Base-by-base conservation (phyloP, 768 basidiomycete species). In the Strobilomyces echinocephalus region DNA sequence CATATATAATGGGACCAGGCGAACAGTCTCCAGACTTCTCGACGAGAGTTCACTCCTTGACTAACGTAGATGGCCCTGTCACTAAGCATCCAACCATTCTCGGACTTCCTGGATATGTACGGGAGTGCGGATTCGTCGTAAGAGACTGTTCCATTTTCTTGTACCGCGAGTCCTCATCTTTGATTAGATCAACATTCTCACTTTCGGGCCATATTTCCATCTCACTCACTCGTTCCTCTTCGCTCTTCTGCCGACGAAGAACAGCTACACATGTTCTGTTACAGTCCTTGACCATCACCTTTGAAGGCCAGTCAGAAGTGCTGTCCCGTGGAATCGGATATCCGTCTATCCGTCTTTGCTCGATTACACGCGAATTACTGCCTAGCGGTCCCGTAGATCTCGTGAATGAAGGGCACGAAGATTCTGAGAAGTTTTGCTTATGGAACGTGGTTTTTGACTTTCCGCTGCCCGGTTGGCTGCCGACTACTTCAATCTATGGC, bases 381-480 rank as follows among this genome's bases (percentile, higher is more conserved):
- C 56, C 50, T 16, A 61, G 66, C n/a, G 75, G 75, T 11, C 75
- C 81, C 11, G 56, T 88, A 26, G 82, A 86, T 57, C 72, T 91
- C 53, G 78, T 72, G 50, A 84, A 86, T 66, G 83, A 84, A 56
- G 84, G 79, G 15, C 75, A 78, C 43, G 84, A 88, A 62, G 79
- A 84, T 36, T 69, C 72, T 21, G 74, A 70, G 46, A 71, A 73
- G 52, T 79, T 80, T 48, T 84, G 79, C 60, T 69, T 69, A 33
- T 91, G 91, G 85, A 83, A 87, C 59, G 74, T 92, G 51, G 74
- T 84, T 16, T 95, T 95, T 67, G 85, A 92, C 67, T 71, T 97
- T 4, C 78, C 81, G 15, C 72, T 95, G n/a, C 92, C 93, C 5
- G 94, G 92, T 16, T 95, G 94, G 94, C 76, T 97, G 3, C 93